Base-by-base conservation (phyloP, 305 asterid species). In the Plantago coronopus region DNA sequence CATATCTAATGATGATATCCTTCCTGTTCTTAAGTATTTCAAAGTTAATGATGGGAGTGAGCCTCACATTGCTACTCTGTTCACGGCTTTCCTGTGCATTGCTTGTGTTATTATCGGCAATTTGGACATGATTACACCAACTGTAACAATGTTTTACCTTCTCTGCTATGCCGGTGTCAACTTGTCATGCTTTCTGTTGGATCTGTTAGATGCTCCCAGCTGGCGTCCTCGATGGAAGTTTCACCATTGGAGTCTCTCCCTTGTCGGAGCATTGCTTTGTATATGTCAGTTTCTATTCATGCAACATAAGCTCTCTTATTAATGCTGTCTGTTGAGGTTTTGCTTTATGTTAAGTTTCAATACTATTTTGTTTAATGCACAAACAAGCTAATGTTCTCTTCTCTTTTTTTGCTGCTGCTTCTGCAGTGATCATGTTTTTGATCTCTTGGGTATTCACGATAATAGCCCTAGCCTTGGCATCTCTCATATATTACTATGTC, bases 181-280 rank as follows among this genome's bases (percentile, higher is more conserved):
- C 74, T 76, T 93, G 71, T 89, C 99, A 55, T 93, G 97, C 83
- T 89, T 93, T 70, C 99, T 93, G 68, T 77, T 93, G 81, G 99
- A 93, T 81, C 91, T 93, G 59, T 75, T 93, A 68, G 99, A 93
- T 83, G 97, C 99, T 69, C 99, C 97, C 74, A 87, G 98, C 81
- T 93, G 99, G 99, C 97, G 99, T 51, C 99, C 97, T 57, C 91
- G 99, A 57, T 93, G 99, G 99, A 93, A 86, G 68, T 93, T 89
- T 83, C 97, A 93, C 79, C 99, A 93, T 64, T 93, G 99, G 99
- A 89, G 99, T 71, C 88, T 89, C 71, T 93, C 99, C 76, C 99
- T 93, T 70, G 44, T 93, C 68, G 99, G 99, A 64, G 99, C 99
- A 72, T 72, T 72, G 58, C 73, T 93, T 56, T 93, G 97, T 76